Conservation (phyloP, 495 filamentous ascomycete genomes). For the Podospora pseudopauciseta region DNA sequence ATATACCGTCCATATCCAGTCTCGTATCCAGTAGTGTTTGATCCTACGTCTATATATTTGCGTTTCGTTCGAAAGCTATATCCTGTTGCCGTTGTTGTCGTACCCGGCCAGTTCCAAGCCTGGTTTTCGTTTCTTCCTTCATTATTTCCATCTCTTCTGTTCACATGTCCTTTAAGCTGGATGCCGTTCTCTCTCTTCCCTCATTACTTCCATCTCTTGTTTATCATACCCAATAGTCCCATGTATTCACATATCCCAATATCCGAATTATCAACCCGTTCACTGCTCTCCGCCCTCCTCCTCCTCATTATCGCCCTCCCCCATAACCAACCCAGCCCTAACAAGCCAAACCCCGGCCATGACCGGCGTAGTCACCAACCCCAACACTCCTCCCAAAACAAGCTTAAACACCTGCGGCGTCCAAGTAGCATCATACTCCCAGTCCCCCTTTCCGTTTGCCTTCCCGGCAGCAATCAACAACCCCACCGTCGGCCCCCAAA, state of each 20-base stretch:
- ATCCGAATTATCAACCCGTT: neutral
- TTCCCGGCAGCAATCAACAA: conserved; percentile 28
- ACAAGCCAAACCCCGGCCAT: conserved; percentile 42
- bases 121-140: neutral
- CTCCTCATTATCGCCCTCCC: neutral
- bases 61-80: neutral
- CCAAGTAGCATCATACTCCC: conserved; percentile 39
- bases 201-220: neutral
- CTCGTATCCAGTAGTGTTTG: neutral
- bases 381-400: conserved; percentile 39
- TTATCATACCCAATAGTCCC: neutral
- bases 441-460: conserved; percentile 31
- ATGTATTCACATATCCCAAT: neutral
- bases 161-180: neutral
- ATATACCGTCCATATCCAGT: neutral
- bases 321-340: conserved; percentile 39
- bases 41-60: neutral
- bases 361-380: conserved; percentile 36
- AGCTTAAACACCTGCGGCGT: conserved; percentile 43
- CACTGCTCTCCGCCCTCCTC: neutral
- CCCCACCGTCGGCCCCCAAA: conserved; percentile 32
- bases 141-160: neutral
- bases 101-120: neutral
- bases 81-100: neutral
- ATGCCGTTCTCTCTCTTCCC: neutral